Evolutionary conservation across 2,329 filamentous ascomycete species (phyloP), one percentile per base, ranked within the genome.

Genomic region (Rhynchosporium secalis): DNA sequence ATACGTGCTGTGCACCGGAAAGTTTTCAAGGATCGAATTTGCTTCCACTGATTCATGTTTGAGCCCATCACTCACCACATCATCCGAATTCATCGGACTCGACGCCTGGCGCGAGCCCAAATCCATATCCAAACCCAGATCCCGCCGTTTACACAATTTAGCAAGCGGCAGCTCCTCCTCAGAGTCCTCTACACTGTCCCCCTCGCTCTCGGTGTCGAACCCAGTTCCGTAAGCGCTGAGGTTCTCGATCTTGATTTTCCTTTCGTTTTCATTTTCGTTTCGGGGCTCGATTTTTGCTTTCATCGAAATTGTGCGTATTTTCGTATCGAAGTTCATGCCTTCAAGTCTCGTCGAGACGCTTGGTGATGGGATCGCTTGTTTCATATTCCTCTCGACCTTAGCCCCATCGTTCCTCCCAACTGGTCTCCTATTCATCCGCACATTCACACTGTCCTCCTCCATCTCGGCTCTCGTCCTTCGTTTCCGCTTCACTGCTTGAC

Each of bases 81-180:
- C 33, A 6, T 6, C 6, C 9, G 33, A 36, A 5, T 36, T 36
- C 33, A 20, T 20, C 20, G 20, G 20, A 20, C 20, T 20, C 20
- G 20, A 20, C 20, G 20, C 20, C 20, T 20, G 20, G 20, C 20
- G 20, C 41, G 7, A 12, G 10, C 41, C 12, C 12, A 43, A 15
- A 43, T n/a, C 12, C 40, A 43, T 43, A 13, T 43, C 49, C 7
- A 36, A 1, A 10, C 8, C 43, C 9, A 58, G 2, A 9, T n/a
- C 43, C n/a, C n/a, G 48, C 9, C 43, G 46, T 43, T 66, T 64
- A 6, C 64, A 56, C 31, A 68, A 45, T 36, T 71, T 70, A 13
- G 69, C 69, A 1, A 69, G 56, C 1, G 69, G 69, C 36, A 66
- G 68, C 12, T 71, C 69, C 45, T 70, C 68, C 46, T 71, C 69